These are phyloP conservation scores for Cyberlindnera petersonii DNA, from an alignment of 805 yeast species.

Conservation along the genomic window DNA sequence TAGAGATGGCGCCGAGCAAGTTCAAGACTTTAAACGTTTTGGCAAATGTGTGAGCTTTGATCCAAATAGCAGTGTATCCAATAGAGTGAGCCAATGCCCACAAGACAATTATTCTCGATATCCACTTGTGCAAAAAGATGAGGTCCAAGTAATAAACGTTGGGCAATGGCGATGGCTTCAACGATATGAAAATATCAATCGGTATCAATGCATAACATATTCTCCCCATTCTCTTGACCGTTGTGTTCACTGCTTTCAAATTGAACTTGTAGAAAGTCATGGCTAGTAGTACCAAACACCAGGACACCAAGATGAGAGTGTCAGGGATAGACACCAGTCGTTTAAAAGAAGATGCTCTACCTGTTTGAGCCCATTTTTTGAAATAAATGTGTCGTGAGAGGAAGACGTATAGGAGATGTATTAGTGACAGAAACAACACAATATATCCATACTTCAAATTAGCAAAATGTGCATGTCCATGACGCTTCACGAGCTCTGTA, in stretches of 20 bases:
- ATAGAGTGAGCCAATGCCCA: conserved; percentile 47
- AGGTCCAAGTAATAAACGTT: conserved; percentile 49
- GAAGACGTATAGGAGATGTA: conserved; percentile 37
- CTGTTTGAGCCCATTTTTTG: conserved; percentile 35
- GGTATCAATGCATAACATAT: conserved; percentile 56
- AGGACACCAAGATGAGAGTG: conserved; percentile 32
- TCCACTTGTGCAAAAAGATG: conserved; percentile 65
- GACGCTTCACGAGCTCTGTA: conserved; percentile 34
- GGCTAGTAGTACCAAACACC: conserved; percentile 31
- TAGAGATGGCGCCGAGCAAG: conserved; percentile 48
- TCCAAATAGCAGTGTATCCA: conserved; percentile 51
- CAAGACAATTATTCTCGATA: conserved; percentile 52
- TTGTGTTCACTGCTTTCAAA: conserved; percentile 32
- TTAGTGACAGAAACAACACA: conserved; percentile 38
- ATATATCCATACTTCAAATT: conserved; percentile 61
- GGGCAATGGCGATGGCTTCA: conserved; percentile 52
- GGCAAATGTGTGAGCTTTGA: conserved; percentile 30
- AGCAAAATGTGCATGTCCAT: conserved; percentile 49
- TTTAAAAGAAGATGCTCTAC: conserved; percentile 34
- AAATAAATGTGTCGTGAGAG: conserved; percentile 32
- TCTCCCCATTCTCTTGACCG: conserved; percentile 58
- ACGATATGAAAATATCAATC: conserved; percentile 48
- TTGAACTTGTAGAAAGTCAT: conserved; percentile 35
- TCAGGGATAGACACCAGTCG: conserved; percentile 34
- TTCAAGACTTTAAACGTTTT: conserved; percentile 40